Evolutionary conservation across 805 yeast species (phyloP).

Genomic region (Metschnikowia baotianmanensis): DNA sequence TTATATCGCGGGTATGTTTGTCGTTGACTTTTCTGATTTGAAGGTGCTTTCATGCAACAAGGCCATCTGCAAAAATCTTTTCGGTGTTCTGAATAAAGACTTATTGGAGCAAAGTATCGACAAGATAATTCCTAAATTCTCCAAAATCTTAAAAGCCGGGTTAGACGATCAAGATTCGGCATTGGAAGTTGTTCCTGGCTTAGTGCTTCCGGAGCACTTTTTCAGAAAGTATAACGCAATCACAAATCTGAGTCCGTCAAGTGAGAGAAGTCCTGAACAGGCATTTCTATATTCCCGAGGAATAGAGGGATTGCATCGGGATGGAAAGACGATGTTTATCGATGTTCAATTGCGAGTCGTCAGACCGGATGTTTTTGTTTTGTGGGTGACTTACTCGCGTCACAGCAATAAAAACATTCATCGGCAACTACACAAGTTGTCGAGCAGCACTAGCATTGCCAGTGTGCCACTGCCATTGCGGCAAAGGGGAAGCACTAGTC

Average conservation of each 20-base stretch:
- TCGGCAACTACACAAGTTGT: conserved; percentile 26
- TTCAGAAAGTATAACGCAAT: conserved; percentile 68
- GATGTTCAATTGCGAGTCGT: conserved; percentile 82
- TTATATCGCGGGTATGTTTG: conserved; percentile 82
- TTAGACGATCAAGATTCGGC: conserved; percentile 24
- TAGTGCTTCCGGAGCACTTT: conserved; percentile 88
- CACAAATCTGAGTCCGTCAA: conserved; percentile 17
- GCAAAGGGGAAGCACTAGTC: conserved; percentile 11
- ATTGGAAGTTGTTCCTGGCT: conserved; percentile 48
- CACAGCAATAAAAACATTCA: conserved; percentile 24
- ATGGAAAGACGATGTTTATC: conserved; percentile 61
- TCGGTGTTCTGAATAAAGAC: conserved; percentile 61
- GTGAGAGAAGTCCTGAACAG: conserved; percentile 35
- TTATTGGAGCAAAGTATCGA: conserved; percentile 45
- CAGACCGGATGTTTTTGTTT: conserved; percentile 52
- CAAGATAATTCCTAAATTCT: conserved; percentile 61
- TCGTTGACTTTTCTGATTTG: conserved; percentile 51
- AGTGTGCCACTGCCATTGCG: conserved; percentile 12
- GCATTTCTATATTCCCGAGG: conserved; percentile 64
- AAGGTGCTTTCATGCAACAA: conserved; percentile 70
- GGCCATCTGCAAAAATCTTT: conserved; percentile 73
- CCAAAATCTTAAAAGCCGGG: conserved; percentile 43
- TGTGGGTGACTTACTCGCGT: conserved; percentile 88
- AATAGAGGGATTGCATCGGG: conserved; percentile 63
- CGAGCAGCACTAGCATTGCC: conserved; percentile 8